A percentile compares a stretch with the other conserved stretches of the same genome.
Evolutionary conservation across 306 rosid genomes (phyloP).

Genomic region (Cicer judaicum): DNA sequence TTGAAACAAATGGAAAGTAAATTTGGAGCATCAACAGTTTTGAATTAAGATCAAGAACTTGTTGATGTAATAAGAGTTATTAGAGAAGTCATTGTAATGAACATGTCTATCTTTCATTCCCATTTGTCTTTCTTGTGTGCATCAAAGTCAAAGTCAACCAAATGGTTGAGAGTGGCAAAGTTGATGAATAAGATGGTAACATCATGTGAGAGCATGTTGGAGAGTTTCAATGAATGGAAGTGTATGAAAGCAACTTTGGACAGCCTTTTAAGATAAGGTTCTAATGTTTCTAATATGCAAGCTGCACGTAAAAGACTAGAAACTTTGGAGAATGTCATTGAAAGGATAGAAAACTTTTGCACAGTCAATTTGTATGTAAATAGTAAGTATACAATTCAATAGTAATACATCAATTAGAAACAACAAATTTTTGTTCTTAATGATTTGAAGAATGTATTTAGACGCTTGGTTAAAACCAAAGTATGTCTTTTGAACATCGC

Average conservation of each 20-base stretch:
- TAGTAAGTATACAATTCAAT: too few relatives aligned
- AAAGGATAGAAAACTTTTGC: conserved; percentile 26
- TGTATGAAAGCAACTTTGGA: conserved; percentile 52
- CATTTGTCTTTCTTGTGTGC: conserved; percentile 50
- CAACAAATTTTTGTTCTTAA: too few relatives aligned
- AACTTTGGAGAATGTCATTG: conserved; percentile 60
- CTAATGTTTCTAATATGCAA: conserved; percentile 47
- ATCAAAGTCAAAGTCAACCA: conserved; percentile 47
- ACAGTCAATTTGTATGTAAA: background rate
- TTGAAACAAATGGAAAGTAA: conserved; percentile 53
- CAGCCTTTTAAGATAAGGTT: conserved; percentile 26
- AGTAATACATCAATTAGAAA: too few relatives aligned
- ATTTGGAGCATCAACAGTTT: conserved; percentile 37
- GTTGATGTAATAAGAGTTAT: conserved; percentile 18
- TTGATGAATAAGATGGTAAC: conserved; percentile 52
- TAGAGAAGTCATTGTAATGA: conserved; percentile 34
- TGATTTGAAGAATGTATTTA: too few relatives aligned
- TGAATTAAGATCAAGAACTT: conserved; percentile 49
- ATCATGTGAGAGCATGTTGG: conserved; percentile 40
- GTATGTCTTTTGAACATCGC: conserved; percentile 12
- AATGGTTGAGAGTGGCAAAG: conserved; percentile 58
- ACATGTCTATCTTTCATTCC: conserved; percentile 50
- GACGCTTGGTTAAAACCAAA: too few relatives aligned
- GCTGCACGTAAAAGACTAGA: conserved; percentile 45
- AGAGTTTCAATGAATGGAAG: conserved; percentile 52